Evolutionary conservation across 2,329 filamentous ascomycete genomes (phyloP).

Genomic region (Sporothrix curviconia): DNA sequence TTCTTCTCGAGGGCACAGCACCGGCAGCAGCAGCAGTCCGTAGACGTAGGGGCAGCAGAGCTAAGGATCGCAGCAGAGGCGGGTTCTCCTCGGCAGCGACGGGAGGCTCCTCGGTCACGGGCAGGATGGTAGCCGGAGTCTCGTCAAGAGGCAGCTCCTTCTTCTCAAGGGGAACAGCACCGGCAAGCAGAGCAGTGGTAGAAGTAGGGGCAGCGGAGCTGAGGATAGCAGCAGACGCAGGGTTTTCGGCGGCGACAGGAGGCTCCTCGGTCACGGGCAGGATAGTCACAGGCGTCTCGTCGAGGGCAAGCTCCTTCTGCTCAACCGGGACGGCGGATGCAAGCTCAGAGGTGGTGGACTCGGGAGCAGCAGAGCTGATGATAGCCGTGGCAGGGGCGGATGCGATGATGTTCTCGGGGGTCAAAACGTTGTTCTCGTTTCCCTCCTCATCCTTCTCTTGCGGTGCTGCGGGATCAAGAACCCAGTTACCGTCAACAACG

Average conservation of each 20-base stretch:
- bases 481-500: slow-evolving; percentile 89
- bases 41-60: slow-evolving; percentile 7
- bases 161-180: slow-evolving; percentile 57
- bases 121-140: not conserved
- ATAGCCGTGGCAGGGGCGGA: slow-evolving; percentile 38
- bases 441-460: slow-evolving; percentile 76
- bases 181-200: slow-evolving; percentile 22
- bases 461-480: slow-evolving; percentile 70
- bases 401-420: slow-evolving; percentile 59
- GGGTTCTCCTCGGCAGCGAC: slow-evolving; percentile 31
- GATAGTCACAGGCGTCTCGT: not conserved
- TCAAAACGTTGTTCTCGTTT: slow-evolving; percentile 90
- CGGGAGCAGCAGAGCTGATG: not conserved
- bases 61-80: slow-evolving; percentile 34
- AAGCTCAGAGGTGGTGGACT: not conserved
- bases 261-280: not conserved
- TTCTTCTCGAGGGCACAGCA: slow-evolving; percentile 53
- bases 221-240: slow-evolving; percentile 36
- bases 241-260: slow-evolving; percentile 27
- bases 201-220: slow-evolving; percentile 8
- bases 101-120: no score
- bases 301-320: slow-evolving; percentile 17
- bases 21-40: slow-evolving; percentile 26
- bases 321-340: slow-evolving; percentile 55
- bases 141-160: not conserved